Evolutionary conservation across 2,329 filamentous ascomycete species (phyloP).

Genomic region (Ceratocystis destructans): DNA sequence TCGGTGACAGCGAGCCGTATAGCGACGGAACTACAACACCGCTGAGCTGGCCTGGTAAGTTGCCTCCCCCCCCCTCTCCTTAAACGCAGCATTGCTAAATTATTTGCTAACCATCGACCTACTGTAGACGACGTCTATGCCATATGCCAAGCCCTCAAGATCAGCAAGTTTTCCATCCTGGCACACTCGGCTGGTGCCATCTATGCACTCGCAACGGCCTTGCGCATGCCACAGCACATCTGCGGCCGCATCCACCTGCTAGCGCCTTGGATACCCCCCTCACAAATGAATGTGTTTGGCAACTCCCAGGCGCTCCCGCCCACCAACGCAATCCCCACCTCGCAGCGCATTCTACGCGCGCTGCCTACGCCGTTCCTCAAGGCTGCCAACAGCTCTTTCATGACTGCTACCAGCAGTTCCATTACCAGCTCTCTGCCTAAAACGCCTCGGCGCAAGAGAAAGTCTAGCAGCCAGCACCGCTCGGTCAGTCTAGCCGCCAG

Average conservation of each 20-base stretch:
- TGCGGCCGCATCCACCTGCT: constrained; percentile 86
- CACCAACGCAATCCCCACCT: constrained; percentile 74
- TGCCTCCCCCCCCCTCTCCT: constrained; percentile 14
- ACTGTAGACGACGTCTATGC: constrained; percentile 64
- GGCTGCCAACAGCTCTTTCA: constrained; percentile 89
- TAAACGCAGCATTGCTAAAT: neutral
- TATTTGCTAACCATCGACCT: neutral
- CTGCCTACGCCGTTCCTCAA: constrained; percentile 83
- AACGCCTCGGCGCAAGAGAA: constrained; percentile 39
- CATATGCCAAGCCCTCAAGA: constrained; percentile 81
- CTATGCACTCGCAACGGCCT: constrained; percentile 84
- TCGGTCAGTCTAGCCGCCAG: constrained; percentile 20
- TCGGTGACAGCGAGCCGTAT: constrained; percentile 82
- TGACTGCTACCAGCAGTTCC: constrained; percentile 78
- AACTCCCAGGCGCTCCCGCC: constrained; percentile 62
- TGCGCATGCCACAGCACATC: constrained; percentile 93
- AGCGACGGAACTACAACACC: constrained; percentile 71
- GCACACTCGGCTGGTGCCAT: constrained; percentile 97
- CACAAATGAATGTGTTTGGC: constrained; percentile 70
- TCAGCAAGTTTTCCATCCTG: constrained; percentile 90
- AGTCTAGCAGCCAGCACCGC: constrained; percentile 27
- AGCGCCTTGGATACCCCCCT: constrained; percentile 94
- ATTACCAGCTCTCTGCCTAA: constrained; percentile 67
- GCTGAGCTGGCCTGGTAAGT: constrained; percentile 79
- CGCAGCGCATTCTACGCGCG: constrained; percentile 78